Base-by-base conservation (phyloP, 495 filamentous ascomycete genomes). In the Clohesyomyces aquaticus region DNA sequence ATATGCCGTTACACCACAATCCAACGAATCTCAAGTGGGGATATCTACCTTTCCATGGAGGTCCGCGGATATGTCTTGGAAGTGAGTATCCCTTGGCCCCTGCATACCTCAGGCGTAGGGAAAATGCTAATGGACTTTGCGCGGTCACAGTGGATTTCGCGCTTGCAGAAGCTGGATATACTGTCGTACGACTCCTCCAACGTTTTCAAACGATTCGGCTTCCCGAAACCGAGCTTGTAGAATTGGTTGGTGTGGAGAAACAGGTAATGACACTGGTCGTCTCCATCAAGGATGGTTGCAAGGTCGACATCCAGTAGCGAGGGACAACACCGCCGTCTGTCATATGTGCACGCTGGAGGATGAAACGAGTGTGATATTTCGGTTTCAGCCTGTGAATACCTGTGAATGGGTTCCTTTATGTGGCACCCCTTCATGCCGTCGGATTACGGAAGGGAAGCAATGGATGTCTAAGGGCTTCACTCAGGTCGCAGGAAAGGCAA, bases 141-240 rank as follows among this genome's bases (percentile, higher is more conserved):
- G 77, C 78, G 14, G n/a, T 50, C 18, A 14, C 50, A 59, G 55
- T 59, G 62, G 76, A 80, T 49, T 79, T 80, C 61, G 76, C 75
- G 9, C 59, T 74, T 41, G 73, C 75, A 59, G 71, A 81, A 64
- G 56, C 72, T 2, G 73, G 72, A 16, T 80, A 76, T 61, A 72
- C 74, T 2, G 66, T 77, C 21, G 72, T 77, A 19, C 60, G 73
- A 43, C 66, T 78, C 1, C 38, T 81, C 21, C 73, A 77, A 60
- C 58, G 50, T 11, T 79, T 75, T 59, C 25, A 61, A 8, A 32
- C 9, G n/a, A 75, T 80, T 18, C 26, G 27, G 26, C 52, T 77
- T 35, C 72, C 74, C 0, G 18, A 35, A 46, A 52, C 26, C 21
- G 45, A 63, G 52, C 21, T 10, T 2, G 38, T 55, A 2, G 51